Conservation (phyloP, 371 early-diverging fungal species). For the Mortierella sp. region DNA sequence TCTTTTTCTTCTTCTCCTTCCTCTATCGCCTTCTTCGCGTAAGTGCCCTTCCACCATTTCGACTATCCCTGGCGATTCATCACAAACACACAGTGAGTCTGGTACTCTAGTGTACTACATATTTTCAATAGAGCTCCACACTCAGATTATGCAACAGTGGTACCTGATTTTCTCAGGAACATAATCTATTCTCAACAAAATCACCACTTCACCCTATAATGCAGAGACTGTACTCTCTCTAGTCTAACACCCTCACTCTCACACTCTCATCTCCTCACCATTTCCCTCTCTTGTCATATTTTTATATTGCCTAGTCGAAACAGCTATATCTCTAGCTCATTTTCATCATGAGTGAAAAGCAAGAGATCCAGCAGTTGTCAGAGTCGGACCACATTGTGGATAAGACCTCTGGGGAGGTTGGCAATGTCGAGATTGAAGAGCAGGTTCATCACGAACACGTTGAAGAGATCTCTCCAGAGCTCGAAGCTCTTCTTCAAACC, state of each 20-base stretch:
- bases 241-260: no score
- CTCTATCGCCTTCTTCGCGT: neutral
- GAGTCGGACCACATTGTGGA: neutral
- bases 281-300: neutral
- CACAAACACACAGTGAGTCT: no score
- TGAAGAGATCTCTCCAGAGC: conserved; percentile 78
- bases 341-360: conserved; percentile 42
- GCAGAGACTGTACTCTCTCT: no score
- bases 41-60: neutral
- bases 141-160: no score
- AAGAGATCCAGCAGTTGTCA: conserved; percentile 25
- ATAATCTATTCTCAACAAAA: neutral
- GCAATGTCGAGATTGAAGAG: conserved; percentile 61
- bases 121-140: neutral
- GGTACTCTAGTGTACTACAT: no score
- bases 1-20: neutral
- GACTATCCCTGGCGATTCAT: no score
- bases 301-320: neutral
- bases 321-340: neutral
- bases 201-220: no score
- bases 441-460: conserved; percentile 75
- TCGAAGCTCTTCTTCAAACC: conserved; percentile 80
- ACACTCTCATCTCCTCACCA: no score
- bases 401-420: conserved; percentile 26
- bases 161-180: neutral